Evolutionary conservation across 495 filamentous ascomycete genomes (phyloP).

Genomic region (Penicillium fimorum): DNA sequence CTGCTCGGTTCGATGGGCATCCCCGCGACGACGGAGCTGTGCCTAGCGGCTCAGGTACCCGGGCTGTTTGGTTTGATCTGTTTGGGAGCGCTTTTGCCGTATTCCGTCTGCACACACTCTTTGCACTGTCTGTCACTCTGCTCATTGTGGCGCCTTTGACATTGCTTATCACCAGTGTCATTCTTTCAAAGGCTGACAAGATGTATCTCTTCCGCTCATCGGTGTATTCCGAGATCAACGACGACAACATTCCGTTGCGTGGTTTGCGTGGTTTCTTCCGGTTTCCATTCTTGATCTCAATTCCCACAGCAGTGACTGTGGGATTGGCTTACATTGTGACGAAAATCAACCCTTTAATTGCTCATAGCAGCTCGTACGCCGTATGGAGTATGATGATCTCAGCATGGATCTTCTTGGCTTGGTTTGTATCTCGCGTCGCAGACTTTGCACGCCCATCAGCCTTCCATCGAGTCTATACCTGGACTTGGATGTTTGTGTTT

Average conservation of each 20-base stretch:
- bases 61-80: constrained; percentile 91
- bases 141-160: constrained; percentile 73
- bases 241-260: constrained; percentile 61
- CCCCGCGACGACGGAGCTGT: constrained; percentile 59
- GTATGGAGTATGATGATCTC: constrained; percentile 86
- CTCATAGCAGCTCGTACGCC: constrained; percentile 81
- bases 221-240: constrained; percentile 54
- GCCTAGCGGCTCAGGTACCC: constrained; percentile 62
- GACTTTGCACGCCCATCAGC: constrained; percentile 84
- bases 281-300: constrained; percentile 72
- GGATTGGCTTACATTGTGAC: constrained; percentile 71
- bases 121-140: constrained; percentile 81
- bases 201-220: constrained; percentile 77
- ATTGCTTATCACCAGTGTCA: constrained; percentile 64
- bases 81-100: constrained; percentile 81
- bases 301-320: constrained; percentile 67
- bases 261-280: constrained; percentile 82
- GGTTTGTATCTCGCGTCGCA: constrained; percentile 80
- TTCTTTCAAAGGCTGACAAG: constrained; percentile 65
- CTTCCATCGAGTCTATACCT: constrained; percentile 74
- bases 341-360: constrained; percentile 82
- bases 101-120: constrained; percentile 75
- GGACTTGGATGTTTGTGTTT: constrained; percentile 78
- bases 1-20: constrained; percentile 63
- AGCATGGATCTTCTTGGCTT: constrained; percentile 74